Evolutionary conservation across 2,329 filamentous ascomycete genomes (phyloP).

Genomic region (Aspergillus sergii): DNA sequence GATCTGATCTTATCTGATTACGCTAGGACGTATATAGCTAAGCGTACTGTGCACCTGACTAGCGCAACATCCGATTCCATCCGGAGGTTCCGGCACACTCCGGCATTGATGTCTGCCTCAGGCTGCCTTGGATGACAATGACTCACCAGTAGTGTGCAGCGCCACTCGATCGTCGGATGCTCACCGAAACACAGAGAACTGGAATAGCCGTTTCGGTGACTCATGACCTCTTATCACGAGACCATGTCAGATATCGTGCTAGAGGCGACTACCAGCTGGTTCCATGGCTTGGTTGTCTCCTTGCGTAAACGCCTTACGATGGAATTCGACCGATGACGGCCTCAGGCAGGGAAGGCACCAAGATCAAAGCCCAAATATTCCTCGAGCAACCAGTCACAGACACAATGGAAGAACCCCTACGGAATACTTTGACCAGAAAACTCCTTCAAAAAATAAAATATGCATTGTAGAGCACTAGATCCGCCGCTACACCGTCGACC

Average conservation of each 20-base stretch:
- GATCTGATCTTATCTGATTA: constrained; percentile 41
- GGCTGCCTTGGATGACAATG: not conserved
- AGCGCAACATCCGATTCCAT: not conserved
- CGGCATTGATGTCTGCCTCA: not conserved
- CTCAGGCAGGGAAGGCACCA: not conserved
- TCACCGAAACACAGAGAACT: not conserved
- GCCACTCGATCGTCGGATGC: not conserved
- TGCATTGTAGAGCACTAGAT: not conserved
- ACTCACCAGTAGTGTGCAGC: not conserved
- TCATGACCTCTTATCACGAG: not conserved
- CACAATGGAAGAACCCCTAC: not conserved
- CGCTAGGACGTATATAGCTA: constrained; percentile 8
- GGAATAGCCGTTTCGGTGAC: not conserved
- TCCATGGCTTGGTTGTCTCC: not conserved
- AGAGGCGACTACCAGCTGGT: not conserved
- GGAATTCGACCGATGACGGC: not conserved
- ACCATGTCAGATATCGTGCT: not conserved
- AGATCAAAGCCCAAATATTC: not conserved
- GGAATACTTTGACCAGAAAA: not conserved
- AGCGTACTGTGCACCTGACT: not conserved
- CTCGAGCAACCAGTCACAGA: not conserved
- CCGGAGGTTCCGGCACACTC: constrained; percentile 1
- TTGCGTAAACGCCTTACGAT: not conserved
- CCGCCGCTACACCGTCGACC: not conserved
- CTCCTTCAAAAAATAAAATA: not conserved